Conservation (phyloP, 2,329 filamentous ascomycete genomes). For the Emergomyces orientalis region DNA sequence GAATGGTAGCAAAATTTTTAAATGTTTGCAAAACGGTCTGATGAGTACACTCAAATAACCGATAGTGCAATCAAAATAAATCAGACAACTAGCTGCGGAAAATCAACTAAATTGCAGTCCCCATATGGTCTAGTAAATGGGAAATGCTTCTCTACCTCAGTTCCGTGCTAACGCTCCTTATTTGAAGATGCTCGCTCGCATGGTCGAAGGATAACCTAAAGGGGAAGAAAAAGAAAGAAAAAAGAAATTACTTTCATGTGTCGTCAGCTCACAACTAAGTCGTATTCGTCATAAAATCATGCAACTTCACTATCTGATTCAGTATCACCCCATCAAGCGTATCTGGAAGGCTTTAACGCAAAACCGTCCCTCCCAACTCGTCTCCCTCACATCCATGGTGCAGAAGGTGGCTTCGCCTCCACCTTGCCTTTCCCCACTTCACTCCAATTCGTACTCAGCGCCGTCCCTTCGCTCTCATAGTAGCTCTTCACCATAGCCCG, state of each 20-base stretch:
- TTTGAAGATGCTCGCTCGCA: neutral
- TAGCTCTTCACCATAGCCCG: conserved; percentile 98
- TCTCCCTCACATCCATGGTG: too few species aligned
- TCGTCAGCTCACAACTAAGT: neutral
- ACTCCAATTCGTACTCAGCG: conserved; percentile 83
- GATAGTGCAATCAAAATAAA: neutral
- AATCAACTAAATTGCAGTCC: neutral
- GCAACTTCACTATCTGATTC: neutral
- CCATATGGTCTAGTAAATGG: neutral
- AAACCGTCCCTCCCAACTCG: neutral
- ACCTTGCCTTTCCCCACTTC: conserved; percentile 67
- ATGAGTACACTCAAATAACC: neutral
- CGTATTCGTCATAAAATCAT: neutral
- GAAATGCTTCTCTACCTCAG: neutral
- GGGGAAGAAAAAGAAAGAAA: neutral
- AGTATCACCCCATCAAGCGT: neutral
- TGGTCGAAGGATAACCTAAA: neutral
- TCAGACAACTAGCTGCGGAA: neutral
- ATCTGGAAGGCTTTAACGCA: neutral
- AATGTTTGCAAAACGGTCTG: neutral
- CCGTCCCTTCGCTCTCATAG: conserved; percentile 84
- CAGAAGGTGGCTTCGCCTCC: conserved; percentile 32
- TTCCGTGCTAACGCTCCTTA: neutral
- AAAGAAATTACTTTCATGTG: neutral
- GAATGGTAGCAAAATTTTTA: neutral